phyloP scores from a whole-genome alignment of 257 asterid species.

The Solanum lignicaule region DNA sequence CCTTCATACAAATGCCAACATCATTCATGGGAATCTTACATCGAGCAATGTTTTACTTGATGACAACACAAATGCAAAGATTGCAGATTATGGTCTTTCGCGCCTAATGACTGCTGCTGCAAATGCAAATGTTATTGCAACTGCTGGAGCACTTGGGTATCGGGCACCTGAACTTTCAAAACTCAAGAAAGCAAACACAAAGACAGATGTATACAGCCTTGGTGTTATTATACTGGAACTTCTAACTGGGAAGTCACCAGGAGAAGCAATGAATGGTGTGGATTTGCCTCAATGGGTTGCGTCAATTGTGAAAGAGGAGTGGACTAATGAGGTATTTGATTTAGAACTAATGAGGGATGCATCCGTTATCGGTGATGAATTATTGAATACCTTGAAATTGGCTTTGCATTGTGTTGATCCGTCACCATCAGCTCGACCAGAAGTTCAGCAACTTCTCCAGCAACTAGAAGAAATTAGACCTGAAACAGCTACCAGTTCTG shows the following conservation, averaged over 20 bases:
- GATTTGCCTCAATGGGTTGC: slow-evolving; percentile 96
- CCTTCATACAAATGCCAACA: slow-evolving; percentile 62
- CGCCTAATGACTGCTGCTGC: slow-evolving; percentile 86
- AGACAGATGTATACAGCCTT: slow-evolving; percentile 82
- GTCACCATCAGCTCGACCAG: slow-evolving; percentile 72
- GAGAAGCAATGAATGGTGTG: slow-evolving; percentile 68
- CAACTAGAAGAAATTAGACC: slow-evolving; percentile 86
- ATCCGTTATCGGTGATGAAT: slow-evolving; percentile 74
- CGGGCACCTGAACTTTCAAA: slow-evolving; percentile 94
- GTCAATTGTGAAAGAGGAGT: slow-evolving; percentile 87
- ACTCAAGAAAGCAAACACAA: slow-evolving; percentile 80
- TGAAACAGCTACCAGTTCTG: slow-evolving; percentile 49
- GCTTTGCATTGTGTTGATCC: slow-evolving; percentile 95
- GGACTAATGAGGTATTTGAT: slow-evolving; percentile 95
- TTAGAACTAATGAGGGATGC: slow-evolving; percentile 91
- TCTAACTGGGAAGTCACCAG: slow-evolving; percentile 85
- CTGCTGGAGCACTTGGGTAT: slow-evolving; percentile 89
- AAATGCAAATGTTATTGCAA: slow-evolving; percentile 76
- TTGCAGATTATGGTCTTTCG: slow-evolving; percentile 81
- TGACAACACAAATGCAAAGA: slow-evolving; percentile 50
- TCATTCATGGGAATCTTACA: slow-evolving; percentile 85
- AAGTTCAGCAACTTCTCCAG: slow-evolving; percentile 58
- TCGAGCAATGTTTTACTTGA: slow-evolving; percentile 82
- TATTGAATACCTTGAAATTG: slow-evolving; percentile 66
- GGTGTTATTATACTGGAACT: slow-evolving; percentile 85